Conservation (phyloP, 2,329 filamentous ascomycete species). For the Botrytis galanthina region DNA sequence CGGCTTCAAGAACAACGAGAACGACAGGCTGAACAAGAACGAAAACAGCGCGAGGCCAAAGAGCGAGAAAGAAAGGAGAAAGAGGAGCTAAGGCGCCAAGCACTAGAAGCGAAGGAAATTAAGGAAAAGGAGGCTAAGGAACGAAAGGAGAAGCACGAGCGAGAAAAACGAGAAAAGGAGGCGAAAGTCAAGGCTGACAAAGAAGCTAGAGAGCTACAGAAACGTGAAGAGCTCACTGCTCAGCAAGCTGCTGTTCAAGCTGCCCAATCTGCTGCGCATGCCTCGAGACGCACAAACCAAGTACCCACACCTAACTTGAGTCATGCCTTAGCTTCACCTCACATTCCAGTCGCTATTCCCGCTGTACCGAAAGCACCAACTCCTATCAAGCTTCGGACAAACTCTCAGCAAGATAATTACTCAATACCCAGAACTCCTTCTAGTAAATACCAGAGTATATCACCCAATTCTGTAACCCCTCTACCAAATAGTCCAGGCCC, state of each 20-base stretch:
- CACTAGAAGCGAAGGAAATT: conserved; percentile 72
- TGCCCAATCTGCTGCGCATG: conserved; percentile 43
- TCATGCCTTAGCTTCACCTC: conserved; percentile 69
- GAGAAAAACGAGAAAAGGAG: conserved; percentile 60
- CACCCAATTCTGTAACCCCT: conserved; percentile 61
- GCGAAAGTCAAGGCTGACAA: conserved; percentile 44
- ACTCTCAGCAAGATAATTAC: conserved; percentile 69
- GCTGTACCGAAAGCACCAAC: conserved; percentile 79
- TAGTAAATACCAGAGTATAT: conserved; percentile 54
- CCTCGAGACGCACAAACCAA: conserved; percentile 44
- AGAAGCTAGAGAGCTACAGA: conserved; percentile 50
- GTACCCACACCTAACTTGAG: conserved; percentile 55
- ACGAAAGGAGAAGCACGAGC: conserved; percentile 57
- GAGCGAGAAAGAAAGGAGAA: conserved; percentile 81
- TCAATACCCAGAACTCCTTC: conserved; percentile 64
- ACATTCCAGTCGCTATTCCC: conserved; percentile 75
- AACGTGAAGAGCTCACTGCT: conserved; percentile 45
- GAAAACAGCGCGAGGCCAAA: conserved; percentile 76
- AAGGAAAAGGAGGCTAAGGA: conserved; percentile 57
- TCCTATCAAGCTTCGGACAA: conserved; percentile 70
- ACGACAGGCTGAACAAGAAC: conserved; percentile 79
- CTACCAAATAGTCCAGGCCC: conserved; percentile 64
- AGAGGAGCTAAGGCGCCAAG: conserved; percentile 76
- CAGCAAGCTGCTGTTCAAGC: conserved; percentile 41
- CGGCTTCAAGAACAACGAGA: conserved; percentile 82